phyloP scores from a whole-genome alignment of 164 flowering plant genomes.

The Liriodendron chinense region DNA sequence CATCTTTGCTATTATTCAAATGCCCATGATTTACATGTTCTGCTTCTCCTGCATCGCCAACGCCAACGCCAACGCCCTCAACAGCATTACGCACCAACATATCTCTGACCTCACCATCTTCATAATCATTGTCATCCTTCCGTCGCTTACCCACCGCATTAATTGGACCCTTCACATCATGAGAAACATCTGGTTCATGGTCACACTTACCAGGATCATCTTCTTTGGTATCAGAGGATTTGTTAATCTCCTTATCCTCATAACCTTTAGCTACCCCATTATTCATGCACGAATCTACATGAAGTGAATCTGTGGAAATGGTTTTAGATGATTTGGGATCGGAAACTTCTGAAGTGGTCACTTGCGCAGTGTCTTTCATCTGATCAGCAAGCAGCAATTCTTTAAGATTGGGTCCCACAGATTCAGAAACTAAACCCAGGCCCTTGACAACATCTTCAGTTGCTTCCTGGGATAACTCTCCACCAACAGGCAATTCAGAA shows the following conservation, averaged over 20 bases:
- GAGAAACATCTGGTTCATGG: conserved; percentile 39
- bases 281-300: conserved; percentile 17
- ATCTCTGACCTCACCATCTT: conserved; percentile 70
- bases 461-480: conserved; percentile 9
- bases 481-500: background rate
- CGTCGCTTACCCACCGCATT: conserved; percentile 7
- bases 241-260: conserved; percentile 37
- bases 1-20: conserved; percentile 6
- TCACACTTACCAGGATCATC: conserved; percentile 40
- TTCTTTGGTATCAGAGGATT: conserved; percentile 33
- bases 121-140: conserved; percentile 46
- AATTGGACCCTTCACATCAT: conserved; percentile 14
- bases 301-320: conserved; percentile 13
- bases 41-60: conserved; percentile 11
- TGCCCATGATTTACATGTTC: conserved; percentile 15
- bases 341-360: conserved; percentile 11
- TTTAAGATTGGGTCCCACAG: conserved; percentile 16
- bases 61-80: conserved; percentile 8
- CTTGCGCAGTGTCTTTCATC: background rate
- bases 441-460: conserved; percentile 11
- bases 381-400: conserved; percentile 10
- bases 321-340: conserved; percentile 14
- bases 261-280: conserved; percentile 34
- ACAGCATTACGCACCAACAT: conserved; percentile 16
- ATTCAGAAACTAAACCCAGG: conserved; percentile 15